A percentile compares a stretch with the other conserved stretches of the same genome.
These are phyloP conservation scores for Sarocladiaceae sp. DNA, from an alignment of 2,329 filamentous ascomycete genomes.

Conservation along the genomic window DNA sequence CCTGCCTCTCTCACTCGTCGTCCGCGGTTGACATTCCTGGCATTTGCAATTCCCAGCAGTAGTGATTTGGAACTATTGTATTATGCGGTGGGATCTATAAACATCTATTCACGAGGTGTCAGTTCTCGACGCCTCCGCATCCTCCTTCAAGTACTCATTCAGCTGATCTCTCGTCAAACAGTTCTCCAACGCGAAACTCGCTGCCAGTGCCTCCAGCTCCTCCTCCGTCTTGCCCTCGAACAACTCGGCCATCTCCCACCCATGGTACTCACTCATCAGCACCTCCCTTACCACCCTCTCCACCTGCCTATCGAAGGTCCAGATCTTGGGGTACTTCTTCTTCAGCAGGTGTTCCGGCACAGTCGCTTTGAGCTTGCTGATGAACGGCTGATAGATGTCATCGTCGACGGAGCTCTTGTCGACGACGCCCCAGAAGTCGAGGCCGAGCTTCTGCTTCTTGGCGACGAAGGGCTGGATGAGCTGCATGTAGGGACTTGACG, in stretches of 20 bases:
- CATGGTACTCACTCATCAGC: slow-evolving; percentile 40
- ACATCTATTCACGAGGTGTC: no score
- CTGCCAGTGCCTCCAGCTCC: slow-evolving; percentile 48
- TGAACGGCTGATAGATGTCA: slow-evolving; percentile 31
- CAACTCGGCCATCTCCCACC: slow-evolving; percentile 48
- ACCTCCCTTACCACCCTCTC: slow-evolving; percentile 34
- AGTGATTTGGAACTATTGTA: no score
- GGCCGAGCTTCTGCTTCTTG: slow-evolving; percentile 46
- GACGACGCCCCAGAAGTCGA: slow-evolving; percentile 47
- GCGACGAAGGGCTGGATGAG: slow-evolving; percentile 44
- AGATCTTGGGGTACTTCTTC: slow-evolving; percentile 40
- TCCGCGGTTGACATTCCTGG: no score
- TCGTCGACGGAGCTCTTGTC: slow-evolving; percentile 22
- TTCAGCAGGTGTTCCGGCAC: slow-evolving; percentile 35
- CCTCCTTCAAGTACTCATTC: slow-evolving; percentile 41
- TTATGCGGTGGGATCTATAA: no score
- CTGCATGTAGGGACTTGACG: slow-evolving; percentile 41
- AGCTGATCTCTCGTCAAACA: slow-evolving; percentile 44
- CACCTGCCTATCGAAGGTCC: slow-evolving; percentile 45
- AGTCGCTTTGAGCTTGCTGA: slow-evolving; percentile 30
- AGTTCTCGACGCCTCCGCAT: slow-evolving; percentile 22
- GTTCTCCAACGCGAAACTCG: slow-evolving; percentile 45
- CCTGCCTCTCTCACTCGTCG: no score
- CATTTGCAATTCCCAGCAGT: no score
- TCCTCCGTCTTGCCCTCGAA: slow-evolving; percentile 44